Base-by-base conservation (phyloP, 1,139 yeast genomes). In the Lodderomyces beijingensis region DNA sequence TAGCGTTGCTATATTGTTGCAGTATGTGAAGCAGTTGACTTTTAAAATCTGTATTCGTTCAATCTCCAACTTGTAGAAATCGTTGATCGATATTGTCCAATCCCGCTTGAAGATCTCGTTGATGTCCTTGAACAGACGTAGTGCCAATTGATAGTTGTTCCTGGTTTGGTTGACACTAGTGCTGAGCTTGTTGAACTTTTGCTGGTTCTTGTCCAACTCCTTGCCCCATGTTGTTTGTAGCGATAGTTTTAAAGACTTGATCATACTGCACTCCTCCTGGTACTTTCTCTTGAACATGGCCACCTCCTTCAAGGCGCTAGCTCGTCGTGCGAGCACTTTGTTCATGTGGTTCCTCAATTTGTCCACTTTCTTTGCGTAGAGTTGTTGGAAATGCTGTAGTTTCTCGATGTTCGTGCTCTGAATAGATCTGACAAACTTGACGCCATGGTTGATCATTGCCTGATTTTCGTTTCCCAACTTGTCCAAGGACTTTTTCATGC, bases 21-120 rank as follows among this genome's bases (percentile, higher is more conserved):
- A 80, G 53, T 72, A 89, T 28, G 80, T 83, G 81, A 95, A 93
- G 42, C 93, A 58, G 48, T 82, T 85, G 12, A 83, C 67, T 48
- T 88, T 86, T 37, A 86, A 53, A 39, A 80, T 73, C 46, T 83
- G 83, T 35, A 88, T 77, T 42, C 95, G 71, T 47, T 85, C 88
- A 32, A 76, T 75, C 51, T 91, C 98, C 42, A 86, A 59, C 39
- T 69, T 77, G 56, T 89, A 94, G 40, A 86, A 68, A 44, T 77
- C 79, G 41, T 71, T 76, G 28, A 89, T 73, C 1, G 86, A 69
- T 14, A 66, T 58, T 34, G 73, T 68, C 98, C 98, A 91, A 47
- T 88, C 95, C 26, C 75, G 62, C 36, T 77, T 70, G 84, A 89
- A 91, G 5, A 73, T 64, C 27, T 79, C 84, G 44, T 77, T 73